Evolutionary conservation across 352 stramenopile genomes (phyloP).

Genomic region (Thraustotheca clavata): DNA sequence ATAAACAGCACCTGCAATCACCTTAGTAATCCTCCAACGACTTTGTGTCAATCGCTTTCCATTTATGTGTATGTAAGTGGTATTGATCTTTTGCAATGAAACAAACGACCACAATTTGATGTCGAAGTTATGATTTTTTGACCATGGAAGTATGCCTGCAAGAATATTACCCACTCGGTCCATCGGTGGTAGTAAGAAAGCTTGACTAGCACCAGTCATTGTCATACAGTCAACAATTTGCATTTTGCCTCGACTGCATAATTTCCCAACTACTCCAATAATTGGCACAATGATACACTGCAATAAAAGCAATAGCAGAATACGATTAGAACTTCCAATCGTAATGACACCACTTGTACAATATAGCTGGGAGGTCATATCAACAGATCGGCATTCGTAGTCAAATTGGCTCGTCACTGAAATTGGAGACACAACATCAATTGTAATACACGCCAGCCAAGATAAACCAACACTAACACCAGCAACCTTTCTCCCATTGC

Average conservation of each 20-base stretch:
- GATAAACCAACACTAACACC: background rate
- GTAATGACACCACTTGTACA: background rate
- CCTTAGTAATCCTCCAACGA: background rate
- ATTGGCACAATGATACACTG: background rate
- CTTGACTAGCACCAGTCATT: background rate
- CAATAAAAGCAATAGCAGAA: background rate
- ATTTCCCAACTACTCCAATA: background rate
- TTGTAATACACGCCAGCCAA: background rate
- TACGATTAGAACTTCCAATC: background rate
- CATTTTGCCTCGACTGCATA: no score
- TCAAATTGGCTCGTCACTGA: background rate
- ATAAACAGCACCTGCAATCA: background rate
- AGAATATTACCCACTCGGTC: background rate
- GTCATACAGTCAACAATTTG: background rate
- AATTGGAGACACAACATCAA: background rate
- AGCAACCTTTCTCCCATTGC: background rate
- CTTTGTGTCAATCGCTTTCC: background rate
- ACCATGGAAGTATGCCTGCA: background rate
- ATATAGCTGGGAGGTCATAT: background rate
- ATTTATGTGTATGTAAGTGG: background rate
- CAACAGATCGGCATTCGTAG: background rate
- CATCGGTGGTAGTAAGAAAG: background rate
- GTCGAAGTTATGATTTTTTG: conserved; percentile 7
- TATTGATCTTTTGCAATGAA: background rate
- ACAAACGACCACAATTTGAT: conserved; percentile 4